Base-by-base conservation (phyloP, 331 rosid genomes). In the Stylosanthes scabra region DNA sequence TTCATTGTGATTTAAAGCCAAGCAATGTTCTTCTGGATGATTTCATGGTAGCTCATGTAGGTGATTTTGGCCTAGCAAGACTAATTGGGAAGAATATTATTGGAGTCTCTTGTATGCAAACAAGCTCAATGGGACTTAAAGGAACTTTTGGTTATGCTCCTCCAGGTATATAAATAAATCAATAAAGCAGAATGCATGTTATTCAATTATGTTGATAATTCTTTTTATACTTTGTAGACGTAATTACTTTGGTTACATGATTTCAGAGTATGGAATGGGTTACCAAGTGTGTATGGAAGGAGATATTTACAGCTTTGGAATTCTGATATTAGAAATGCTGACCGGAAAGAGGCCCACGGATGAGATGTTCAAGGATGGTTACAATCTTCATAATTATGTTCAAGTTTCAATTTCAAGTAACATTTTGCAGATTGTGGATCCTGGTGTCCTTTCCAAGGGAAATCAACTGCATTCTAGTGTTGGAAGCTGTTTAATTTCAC, bases 1-100 rank as follows among this genome's bases (percentile, higher is more conserved):
- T 82, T 69, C 86, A 82, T 15, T 63, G 83, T 74, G 86, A 82
- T 70, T 71, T 82, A 61, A 82, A 78, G 83, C 81, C 86, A 1
- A 39, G 81, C 39, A 82, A 82, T 70, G 46, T 82, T 12, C 81
- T 82, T 42, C 86, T 82, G 11, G 83, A 82, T 39, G 59, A 64
- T 11, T n/a, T 31, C 20, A 57, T 78, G 75, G 62, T 70, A 2
- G 68, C 81, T 59, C 83, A 65, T 54, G 73, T 79, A 16, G 20
- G 81, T 78, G 86, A 78, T 61, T 83, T 83, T 74, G 86, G 86
- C 16, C 25, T 83, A 74, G 72, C 81, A 74, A 83, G 57, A 61
- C 44, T 83, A 7, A 44, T 83, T 7, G 59, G 71, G 42, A 65
- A 74, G 42, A 9, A 5, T 42, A 16, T 27, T n/a, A 16, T 27